Percentiles rank a stretch among this genome's conserved stretches.
phyloP scores from a whole-genome alignment of 2,329 filamentous ascomycete genomes.

The Aspergillus proliferans region DNA sequence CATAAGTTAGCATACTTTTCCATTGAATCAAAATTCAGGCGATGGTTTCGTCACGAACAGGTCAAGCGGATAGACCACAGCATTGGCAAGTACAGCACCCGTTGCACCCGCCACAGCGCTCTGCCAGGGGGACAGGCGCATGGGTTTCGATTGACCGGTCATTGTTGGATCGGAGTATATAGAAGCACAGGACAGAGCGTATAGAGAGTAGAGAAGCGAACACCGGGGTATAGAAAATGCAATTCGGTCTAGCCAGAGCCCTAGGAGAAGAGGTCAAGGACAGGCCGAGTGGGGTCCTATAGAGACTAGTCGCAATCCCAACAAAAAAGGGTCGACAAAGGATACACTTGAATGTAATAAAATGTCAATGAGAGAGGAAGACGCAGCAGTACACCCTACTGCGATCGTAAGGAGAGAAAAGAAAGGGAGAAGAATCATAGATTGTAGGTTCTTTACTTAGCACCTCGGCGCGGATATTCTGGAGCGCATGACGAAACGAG shows the following conservation, averaged over 20 bases:
- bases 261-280: background rate
- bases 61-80: conserved; percentile 90
- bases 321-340: background rate
- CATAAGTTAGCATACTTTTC: background rate
- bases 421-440: conserved; percentile 4
- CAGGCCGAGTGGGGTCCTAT: background rate
- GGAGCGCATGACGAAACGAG: conserved; percentile 21
- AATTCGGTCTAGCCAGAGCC: background rate
- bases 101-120: conserved; percentile 86
- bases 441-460: conserved; percentile 4
- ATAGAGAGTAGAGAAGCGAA: background rate
- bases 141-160: conserved; percentile 58
- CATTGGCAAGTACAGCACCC: conserved; percentile 90
- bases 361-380: background rate
- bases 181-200: background rate
- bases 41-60: conserved; percentile 58
- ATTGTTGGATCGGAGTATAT: conserved; percentile 28
- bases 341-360: background rate
- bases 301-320: background rate
- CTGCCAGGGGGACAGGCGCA: conserved; percentile 80
- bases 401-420: background rate
- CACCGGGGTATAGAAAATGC: background rate
- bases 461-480: conserved; percentile 25
- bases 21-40: background rate
- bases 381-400: background rate